Percentiles rank a stretch among this genome's conserved stretches.
These are phyloP conservation scores for Galerina marginata DNA, from an alignment of 768 basidiomycete species.

Conservation along the genomic window DNA sequence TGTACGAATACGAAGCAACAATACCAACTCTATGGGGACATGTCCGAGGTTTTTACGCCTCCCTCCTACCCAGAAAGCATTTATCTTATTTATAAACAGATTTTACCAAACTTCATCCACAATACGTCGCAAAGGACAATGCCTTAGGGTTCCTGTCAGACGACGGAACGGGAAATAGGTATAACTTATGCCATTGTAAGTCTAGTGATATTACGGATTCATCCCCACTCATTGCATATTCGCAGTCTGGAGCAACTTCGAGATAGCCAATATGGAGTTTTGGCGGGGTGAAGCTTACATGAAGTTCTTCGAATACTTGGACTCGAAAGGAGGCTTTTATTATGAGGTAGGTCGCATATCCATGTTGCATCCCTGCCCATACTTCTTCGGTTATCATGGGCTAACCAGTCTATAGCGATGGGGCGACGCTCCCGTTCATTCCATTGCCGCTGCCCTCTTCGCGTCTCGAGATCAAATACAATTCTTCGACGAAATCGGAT, in stretches of 20 bases:
- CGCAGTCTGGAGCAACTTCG: conserved; percentile 73
- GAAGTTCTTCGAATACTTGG: conserved; percentile 69
- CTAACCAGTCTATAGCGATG: conserved; percentile 55
- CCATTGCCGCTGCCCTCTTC: conserved; percentile 79
- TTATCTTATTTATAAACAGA: conserved; percentile 43
- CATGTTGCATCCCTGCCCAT: conserved; percentile 25
- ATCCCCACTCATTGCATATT: neutral
- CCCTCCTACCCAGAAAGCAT: neutral
- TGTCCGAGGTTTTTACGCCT: conserved; percentile 57
- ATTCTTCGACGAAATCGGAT: conserved; percentile 86
- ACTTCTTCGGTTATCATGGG: neutral
- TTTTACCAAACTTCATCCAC: conserved; percentile 60
- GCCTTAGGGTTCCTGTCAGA: conserved; percentile 70
- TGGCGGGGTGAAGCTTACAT: conserved; percentile 69
- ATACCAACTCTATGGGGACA: conserved; percentile 80
- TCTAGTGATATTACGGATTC: conserved; percentile 15
- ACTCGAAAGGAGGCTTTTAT: conserved; percentile 69
- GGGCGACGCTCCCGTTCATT: conserved; percentile 90
- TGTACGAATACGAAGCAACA: conserved; percentile 79
- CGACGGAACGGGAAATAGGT: conserved; percentile 64
- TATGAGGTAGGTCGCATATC: conserved; percentile 51
- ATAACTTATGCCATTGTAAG: conserved; percentile 82
- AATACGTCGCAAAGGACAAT: conserved; percentile 62
- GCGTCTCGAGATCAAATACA: conserved; percentile 73
- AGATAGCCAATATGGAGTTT: conserved; percentile 72